A percentile compares a stretch with the other conserved stretches of the same genome.
These are phyloP conservation scores for Perilla frutescens DNA, from an alignment of 257 asterid genomes.

Conservation along the genomic window DNA sequence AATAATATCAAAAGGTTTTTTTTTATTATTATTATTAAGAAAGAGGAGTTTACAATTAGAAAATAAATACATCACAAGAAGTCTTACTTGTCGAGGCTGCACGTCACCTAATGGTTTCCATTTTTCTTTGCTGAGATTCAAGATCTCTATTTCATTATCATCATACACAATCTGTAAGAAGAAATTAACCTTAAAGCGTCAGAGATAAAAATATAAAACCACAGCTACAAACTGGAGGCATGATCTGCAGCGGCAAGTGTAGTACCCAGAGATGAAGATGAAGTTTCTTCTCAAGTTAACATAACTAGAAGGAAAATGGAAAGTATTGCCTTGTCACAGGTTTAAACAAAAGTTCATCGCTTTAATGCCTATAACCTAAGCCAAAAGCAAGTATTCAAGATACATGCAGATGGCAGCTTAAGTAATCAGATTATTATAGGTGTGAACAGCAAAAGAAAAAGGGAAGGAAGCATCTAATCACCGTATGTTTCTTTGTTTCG, in stretches of 20 bases:
- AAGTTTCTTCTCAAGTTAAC: not conserved
- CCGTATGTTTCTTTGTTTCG: constrained; percentile 57
- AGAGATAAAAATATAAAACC: constrained; percentile 17
- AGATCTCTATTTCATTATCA: constrained; percentile 48
- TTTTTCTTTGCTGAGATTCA: constrained; percentile 52
- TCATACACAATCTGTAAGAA: constrained; percentile 50
- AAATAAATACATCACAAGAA: constrained; percentile 15
- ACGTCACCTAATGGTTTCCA: constrained; percentile 44
- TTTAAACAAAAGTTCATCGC: not conserved
- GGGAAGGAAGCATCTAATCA: constrained; percentile 38
- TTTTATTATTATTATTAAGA: not conserved
- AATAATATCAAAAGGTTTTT: too few species aligned
- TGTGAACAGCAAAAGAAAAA: not conserved
- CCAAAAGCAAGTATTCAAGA: constrained; percentile 20
- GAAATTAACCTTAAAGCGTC: constrained; percentile 28
- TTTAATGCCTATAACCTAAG: not conserved
- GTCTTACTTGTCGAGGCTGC: constrained; percentile 44
- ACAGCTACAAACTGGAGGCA: constrained; percentile 14
- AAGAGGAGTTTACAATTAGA: not conserved
- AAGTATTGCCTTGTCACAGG: not conserved
- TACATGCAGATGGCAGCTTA: constrained; percentile 6
- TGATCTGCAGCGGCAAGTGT: constrained; percentile 13
- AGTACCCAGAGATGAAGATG: not conserved
- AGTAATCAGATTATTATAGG: not conserved
- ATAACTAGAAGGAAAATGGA: not conserved